Conservation (phyloP, 768 basidiomycete species). For the Dacryopinax primogenitus region DNA sequence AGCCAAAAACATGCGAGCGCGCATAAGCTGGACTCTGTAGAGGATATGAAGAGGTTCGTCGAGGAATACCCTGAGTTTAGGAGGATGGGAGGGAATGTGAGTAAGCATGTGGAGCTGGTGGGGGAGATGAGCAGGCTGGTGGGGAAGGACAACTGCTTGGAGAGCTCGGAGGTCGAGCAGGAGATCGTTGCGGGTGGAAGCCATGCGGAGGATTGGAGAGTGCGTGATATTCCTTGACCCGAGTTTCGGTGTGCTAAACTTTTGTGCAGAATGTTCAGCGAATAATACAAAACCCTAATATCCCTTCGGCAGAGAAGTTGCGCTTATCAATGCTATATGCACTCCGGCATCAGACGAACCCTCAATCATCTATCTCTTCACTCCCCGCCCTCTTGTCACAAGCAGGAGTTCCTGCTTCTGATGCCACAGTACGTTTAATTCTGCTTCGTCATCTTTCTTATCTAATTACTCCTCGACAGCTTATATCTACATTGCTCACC, state of each 20-base stretch:
- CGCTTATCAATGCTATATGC: conserved; percentile 85
- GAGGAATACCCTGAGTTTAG: conserved; percentile 98
- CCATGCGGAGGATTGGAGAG: conserved; percentile 64
- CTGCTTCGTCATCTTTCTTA: not conserved
- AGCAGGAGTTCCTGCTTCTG: conserved; percentile 54
- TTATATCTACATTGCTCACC: conserved; percentile 86
- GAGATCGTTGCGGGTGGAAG: conserved; percentile 86
- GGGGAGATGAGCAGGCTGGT: conserved; percentile 91
- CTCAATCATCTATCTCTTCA: not conserved
- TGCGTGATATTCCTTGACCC: conserved; percentile 25
- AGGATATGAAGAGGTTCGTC: conserved; percentile 94
- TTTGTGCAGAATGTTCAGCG: conserved; percentile 61
- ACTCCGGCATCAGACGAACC: conserved; percentile 61
- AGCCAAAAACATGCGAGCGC: conserved; percentile 59
- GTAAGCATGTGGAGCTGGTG: conserved; percentile 94
- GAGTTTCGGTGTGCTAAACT: not conserved
- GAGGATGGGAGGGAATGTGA: conserved; percentile 93
- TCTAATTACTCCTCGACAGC: conserved; percentile 32
- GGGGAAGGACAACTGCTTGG: conserved; percentile 69
- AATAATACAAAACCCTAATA: conserved; percentile 50
- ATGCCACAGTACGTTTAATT: conserved; percentile 45
- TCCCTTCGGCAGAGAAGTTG: conserved; percentile 73
- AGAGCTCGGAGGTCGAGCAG: conserved; percentile 90
- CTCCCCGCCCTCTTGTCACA: not conserved
- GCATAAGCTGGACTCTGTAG: conserved; percentile 78